Conservation (phyloP, 2,329 filamentous ascomycete genomes). For the Aspergillus awamori region DNA sequence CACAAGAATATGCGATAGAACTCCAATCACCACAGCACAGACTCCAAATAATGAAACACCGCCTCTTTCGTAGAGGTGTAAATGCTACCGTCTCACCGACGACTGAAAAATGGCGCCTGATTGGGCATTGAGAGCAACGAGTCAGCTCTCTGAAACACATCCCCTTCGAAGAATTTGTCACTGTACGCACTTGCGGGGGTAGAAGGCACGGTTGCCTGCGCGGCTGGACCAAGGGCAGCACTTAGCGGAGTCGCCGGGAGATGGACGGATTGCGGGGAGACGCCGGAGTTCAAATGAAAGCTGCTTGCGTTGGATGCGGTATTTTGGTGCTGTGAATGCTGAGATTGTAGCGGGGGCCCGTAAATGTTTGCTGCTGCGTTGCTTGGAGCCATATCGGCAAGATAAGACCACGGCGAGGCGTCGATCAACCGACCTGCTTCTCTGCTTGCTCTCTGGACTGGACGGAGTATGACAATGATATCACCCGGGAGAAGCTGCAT, state of each 20-base stretch:
- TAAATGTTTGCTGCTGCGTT: conserved; percentile 37
- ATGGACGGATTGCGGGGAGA: conserved; percentile 55
- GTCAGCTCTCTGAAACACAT: conserved; percentile 54
- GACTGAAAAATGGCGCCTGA: conserved; percentile 45
- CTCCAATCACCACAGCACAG: background rate
- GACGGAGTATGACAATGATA: conserved; percentile 72
- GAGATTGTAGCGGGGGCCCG: conserved; percentile 39
- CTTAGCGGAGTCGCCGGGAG: conserved; percentile 86
- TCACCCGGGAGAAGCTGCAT: conserved; percentile 62
- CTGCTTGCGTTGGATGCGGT: conserved; percentile 32
- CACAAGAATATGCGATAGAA: background rate
- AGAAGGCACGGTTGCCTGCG: conserved; percentile 83
- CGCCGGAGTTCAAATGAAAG: conserved; percentile 31
- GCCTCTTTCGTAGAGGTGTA: conserved; percentile 30
- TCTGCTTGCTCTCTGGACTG: conserved; percentile 80
- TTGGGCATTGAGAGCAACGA: conserved; percentile 49
- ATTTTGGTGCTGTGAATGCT: conserved; percentile 35
- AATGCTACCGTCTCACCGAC: conserved; percentile 40
- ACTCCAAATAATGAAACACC: background rate
- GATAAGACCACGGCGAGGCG: conserved; percentile 64
- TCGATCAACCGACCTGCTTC: conserved; percentile 76
- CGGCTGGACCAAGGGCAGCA: conserved; percentile 84
- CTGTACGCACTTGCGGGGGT: conserved; percentile 52
- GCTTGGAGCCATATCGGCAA: conserved; percentile 47
- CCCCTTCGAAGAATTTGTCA: conserved; percentile 53